Percentiles rank a stretch among this genome's conserved stretches.
Evolutionary conservation across 768 basidiomycete species (phyloP).

Genomic region (Mycena rebaudengoi): DNA sequence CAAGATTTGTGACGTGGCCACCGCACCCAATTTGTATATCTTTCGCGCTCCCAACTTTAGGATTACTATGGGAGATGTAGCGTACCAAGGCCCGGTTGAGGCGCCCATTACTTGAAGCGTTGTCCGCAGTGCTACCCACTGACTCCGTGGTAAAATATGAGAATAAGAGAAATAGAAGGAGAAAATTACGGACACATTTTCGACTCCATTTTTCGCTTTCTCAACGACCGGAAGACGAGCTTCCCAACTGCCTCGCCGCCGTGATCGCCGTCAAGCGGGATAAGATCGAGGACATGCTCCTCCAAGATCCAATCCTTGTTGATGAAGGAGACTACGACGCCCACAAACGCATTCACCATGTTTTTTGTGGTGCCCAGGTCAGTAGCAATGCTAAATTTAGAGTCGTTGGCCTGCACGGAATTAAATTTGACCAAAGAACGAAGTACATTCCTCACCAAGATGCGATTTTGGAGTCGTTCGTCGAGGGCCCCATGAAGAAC

Average conservation of each 20-base stretch:
- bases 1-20: constrained; percentile 17
- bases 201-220: neutral
- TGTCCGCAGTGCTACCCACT: constrained; percentile 21
- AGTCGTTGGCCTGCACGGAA: constrained; percentile 5
- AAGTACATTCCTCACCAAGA: constrained; percentile 1
- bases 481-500: neutral
- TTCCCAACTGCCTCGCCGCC: constrained; percentile 12
- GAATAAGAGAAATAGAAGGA: neutral
- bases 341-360: constrained; percentile 16
- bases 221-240: constrained; percentile 11
- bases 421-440: neutral
- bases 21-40: constrained; percentile 23
- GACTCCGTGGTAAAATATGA: constrained; percentile 7
- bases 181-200: constrained; percentile 3
- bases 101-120: constrained; percentile 20
- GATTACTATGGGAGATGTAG: constrained; percentile 7
- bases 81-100: constrained; percentile 7
- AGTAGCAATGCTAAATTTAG: constrained; percentile 20
- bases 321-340: constrained; percentile 11
- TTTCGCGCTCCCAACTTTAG: constrained; percentile 7
- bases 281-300: constrained; percentile 9
- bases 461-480: neutral
- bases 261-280: constrained; percentile 23
- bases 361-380: constrained; percentile 17
- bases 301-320: constrained; percentile 5